Evolutionary conservation across 441 rosid species (phyloP), one percentile per base, ranked within the genome.

Genomic region (Adansonia madagascariensis): DNA sequence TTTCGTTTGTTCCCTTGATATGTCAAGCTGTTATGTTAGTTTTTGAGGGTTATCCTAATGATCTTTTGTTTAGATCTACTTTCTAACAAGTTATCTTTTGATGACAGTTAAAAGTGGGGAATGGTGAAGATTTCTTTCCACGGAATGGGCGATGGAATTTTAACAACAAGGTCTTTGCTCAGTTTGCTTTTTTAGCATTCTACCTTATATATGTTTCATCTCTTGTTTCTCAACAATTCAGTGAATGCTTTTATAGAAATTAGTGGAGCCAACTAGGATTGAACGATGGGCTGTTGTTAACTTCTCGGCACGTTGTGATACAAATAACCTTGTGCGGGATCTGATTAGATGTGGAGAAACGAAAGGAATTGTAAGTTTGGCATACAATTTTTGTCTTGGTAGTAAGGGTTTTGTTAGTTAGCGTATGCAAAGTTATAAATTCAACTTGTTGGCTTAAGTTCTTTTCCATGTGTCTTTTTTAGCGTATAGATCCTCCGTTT

Each of bases 71-170:
- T 55, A 18, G 50, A 55, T 56, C 35, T 55, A 5, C 35, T 46
- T 52, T 59, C 65, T 47, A 41, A 1, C 41, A 4, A 62, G 8
- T 60, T 67, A 7, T 71, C 14, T 50, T 76, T 15, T 78, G 46
- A 68, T 73, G 75, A 74, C 86, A 90, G 94, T 83, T 90, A 76
- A 83, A 81, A 76, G 84, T 83, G 61, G 94, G 94, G 44, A 85
- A 86, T 18, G 89, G 89, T 43, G 86, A 83, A 67, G 86, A 85
- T 24, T 79, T 89, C 56, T 52, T 63, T 46, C 94, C 92, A 59
- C 85, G 85, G 22, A 81, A 84, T 68, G 94, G 94, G 24, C 81
- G 88, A 52, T 90, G 94, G 92, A 90, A 85, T 78, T 88, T 85
- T 46, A 88, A 85, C 75, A 86, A 82, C 31, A 90, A 88, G 91